Evolutionary conservation across 352 stramenopile species (phyloP), one percentile per base, ranked within the genome.

Genomic region (Phytophthora pisi): DNA sequence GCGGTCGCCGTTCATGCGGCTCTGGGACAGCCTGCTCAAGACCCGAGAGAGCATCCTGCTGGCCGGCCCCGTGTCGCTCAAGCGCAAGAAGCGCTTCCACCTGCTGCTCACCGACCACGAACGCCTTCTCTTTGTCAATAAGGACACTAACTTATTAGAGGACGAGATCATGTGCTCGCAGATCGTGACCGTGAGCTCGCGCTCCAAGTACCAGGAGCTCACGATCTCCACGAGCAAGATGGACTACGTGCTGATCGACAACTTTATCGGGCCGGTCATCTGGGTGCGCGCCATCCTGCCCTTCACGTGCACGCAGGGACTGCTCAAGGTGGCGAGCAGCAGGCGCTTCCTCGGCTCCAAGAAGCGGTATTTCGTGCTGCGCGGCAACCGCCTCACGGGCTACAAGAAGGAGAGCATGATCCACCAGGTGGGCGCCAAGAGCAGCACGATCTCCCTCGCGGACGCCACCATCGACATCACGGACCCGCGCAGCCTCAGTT

Each of bases 161-260:
- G 87, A 95, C 68, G 87, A 95, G 71, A 87, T 95, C 73, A 92
- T 95, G 81, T 93, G 87, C 75, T 85, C 82, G 11, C 87, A 93
- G 60, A 92, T 95, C 64, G 85, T 95, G 67, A 95, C 87, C 4
- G 85, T 95, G 62, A 95, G 87, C 68, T 92, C 83, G 40, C 84
- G 87, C 60, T 82, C 68, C 49, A 95, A 95, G 74, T 77, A 86
- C 50, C 77, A 89, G 36, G 87, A 95, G 74, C 64, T 95, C 20
- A 75, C 88, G 23, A 80, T 95, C 30, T 80, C 83, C 10, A 92
- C 85, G 57, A 64, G 76, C 66, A 91, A 91, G 72, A 77, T 60
- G 67, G 87, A 95, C 72, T 91, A 93, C 61, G 78, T 90, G 63
- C 73, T 95, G 28, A 78, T 90, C 26, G 87, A 95, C 75, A 95